Evolutionary conservation across 1,284 basidiomycete species (phyloP).

Genomic region (Papiliotrema nemorosa): DNA sequence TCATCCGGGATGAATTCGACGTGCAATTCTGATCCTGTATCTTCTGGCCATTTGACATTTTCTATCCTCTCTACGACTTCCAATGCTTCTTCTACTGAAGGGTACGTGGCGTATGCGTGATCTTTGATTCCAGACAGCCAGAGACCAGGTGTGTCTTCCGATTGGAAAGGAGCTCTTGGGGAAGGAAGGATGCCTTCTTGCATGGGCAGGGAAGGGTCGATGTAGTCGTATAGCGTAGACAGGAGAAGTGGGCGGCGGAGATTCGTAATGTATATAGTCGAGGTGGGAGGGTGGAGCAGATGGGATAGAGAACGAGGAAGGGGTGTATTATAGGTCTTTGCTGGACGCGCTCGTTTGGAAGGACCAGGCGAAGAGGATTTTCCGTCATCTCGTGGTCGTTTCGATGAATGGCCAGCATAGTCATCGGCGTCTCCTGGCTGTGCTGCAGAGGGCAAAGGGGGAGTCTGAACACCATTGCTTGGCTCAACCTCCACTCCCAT

Average conservation of each 20-base stretch:
- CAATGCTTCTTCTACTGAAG: constrained; percentile 17
- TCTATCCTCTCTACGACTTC: constrained; percentile 26
- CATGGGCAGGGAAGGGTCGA: constrained; percentile 19
- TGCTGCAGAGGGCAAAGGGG: constrained; percentile 5
- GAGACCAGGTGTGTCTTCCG: constrained; percentile 27
- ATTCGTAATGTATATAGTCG: constrained; percentile 44
- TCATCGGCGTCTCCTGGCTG: neutral
- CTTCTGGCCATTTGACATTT: constrained; percentile 30
- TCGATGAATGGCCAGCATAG: neutral
- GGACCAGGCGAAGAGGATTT: neutral
- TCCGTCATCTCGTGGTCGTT: constrained; percentile 8
- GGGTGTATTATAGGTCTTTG: constrained; percentile 4
- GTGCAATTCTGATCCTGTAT: constrained; percentile 29
- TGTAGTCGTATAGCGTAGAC: constrained; percentile 28
- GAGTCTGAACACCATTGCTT: constrained; percentile 1
- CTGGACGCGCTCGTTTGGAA: neutral
- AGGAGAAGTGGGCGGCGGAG: constrained; percentile 44
- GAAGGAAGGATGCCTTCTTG: constrained; percentile 13
- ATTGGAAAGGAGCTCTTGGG: constrained; percentile 25
- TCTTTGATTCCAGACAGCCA: constrained; percentile 47
- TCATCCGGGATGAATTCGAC: constrained; percentile 43
- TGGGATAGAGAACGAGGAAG: constrained; percentile 35
- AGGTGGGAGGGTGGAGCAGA: constrained; percentile 38
- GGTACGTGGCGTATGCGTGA: constrained; percentile 43
- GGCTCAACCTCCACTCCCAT: neutral